phyloP scores from a whole-genome alignment of 2,329 filamentous ascomycete species.

The Colletotrichum sp. region DNA sequence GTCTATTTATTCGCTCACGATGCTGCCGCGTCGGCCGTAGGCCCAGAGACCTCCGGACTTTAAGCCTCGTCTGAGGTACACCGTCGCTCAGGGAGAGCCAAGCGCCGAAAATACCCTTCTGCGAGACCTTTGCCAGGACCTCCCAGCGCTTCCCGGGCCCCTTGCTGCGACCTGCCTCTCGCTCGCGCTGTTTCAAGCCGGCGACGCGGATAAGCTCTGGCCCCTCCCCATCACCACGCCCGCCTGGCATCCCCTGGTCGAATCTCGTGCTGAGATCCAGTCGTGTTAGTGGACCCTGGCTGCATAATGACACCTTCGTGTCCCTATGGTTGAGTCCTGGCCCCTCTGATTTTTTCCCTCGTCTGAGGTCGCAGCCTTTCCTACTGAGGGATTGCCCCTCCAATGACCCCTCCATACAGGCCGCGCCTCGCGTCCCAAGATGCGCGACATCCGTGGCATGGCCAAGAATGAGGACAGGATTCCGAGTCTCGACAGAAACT shows the following conservation, averaged over 20 bases:
- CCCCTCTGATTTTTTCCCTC: not conserved
- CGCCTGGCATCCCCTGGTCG: slow-evolving; percentile 8
- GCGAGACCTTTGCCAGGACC: not conserved
- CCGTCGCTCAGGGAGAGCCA: not conserved
- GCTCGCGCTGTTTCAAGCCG: slow-evolving; percentile 20
- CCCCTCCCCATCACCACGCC: not conserved
- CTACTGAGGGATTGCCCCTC: slow-evolving; percentile 11
- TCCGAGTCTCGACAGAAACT: not conserved
- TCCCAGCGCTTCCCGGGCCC: not conserved
- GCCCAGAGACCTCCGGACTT: not conserved
- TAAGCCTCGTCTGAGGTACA: slow-evolving; percentile 9
- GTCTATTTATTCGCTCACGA: slow-evolving; percentile 15
- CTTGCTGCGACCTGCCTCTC: not conserved
- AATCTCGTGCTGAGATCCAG: slow-evolving; percentile 5
- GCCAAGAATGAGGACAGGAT: not conserved
- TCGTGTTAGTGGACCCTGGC: slow-evolving; percentile 19
- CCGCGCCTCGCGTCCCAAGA: not conserved
- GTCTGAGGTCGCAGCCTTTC: slow-evolving; percentile 5
- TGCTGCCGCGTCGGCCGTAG: slow-evolving; percentile 7
- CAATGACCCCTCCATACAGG: slow-evolving; percentile 1
- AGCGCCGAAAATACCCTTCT: slow-evolving; percentile 15
- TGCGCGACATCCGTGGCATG: slow-evolving; percentile 4
- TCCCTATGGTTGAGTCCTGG: not conserved
- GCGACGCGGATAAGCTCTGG: slow-evolving; percentile 19
- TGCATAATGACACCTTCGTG: slow-evolving; percentile 14